These are phyloP conservation scores for Trypethelium eluteriae DNA, from an alignment of 495 filamentous ascomycete genomes.

Conservation along the genomic window DNA sequence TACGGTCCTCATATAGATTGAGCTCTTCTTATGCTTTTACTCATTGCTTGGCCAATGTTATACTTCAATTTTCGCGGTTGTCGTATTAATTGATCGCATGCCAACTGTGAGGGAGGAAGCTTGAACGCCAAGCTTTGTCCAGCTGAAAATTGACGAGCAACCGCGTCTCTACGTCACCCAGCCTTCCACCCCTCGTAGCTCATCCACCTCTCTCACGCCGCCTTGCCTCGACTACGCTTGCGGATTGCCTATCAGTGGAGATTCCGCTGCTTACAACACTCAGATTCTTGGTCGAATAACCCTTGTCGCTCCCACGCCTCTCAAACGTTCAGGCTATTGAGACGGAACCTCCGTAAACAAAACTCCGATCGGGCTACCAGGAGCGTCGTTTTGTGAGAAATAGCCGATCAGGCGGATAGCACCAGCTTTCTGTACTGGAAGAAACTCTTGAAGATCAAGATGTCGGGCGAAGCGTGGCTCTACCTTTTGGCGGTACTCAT, in stretches of 20 bases:
- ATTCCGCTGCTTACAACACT: too few species aligned
- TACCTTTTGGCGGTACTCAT: constrained; percentile 97
- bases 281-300: not conserved
- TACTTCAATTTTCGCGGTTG: too few species aligned
- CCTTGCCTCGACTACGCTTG: not conserved
- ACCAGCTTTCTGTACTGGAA: not conserved
- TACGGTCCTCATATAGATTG: not conserved
- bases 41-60: not conserved
- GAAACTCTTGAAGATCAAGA: constrained; percentile 43
- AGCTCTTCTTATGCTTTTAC: not conserved
- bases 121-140: not conserved
- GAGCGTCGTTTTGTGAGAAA: not conserved
- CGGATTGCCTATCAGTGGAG: too few species aligned
- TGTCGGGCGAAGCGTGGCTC: constrained; percentile 99
- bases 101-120: not conserved
- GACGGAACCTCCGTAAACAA: constrained; percentile 10
- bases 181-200: constrained; percentile 6
- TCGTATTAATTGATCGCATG: too few species aligned
- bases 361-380: constrained; percentile 5
- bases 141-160: constrained; percentile 9
- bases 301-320: not conserved
- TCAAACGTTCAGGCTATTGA: not conserved
- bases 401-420: not conserved
- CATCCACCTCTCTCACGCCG: not conserved
- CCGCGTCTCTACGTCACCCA: constrained; percentile 3